Evolutionary conservation across 352 stramenopile species (phyloP), one percentile per base, ranked within the genome.

Genomic region (Phytophthora chlamydospora): DNA sequence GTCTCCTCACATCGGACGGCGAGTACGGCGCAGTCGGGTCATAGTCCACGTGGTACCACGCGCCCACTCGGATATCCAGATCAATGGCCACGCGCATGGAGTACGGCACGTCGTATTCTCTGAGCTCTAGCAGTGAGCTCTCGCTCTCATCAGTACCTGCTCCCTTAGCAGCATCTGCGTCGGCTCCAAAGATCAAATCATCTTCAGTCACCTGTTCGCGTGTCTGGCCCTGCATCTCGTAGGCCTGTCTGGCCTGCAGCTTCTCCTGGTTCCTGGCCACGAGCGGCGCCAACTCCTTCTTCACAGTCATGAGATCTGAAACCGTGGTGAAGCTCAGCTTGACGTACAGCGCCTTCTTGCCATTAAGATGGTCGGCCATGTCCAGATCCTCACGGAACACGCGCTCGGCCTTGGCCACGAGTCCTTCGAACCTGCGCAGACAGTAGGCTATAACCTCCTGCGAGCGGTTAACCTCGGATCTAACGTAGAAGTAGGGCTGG

Each of bases 61-160:
- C 91, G 27, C 98, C 97, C 3, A 98, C 94, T 34, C 97, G 91
- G 64, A 99, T 93, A 53, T 98, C 83, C 3, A 98, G 64, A 68
- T 99, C 97, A 71, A 99, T 99, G 33, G 93, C 94, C 1, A 97
- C 91, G 19, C 97, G 84, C 75, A 98, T 97, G 4, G 96, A 31
- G 69, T 99, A 99, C 8, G 97, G 96, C 12, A 99, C 97, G 71
- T 99, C 98, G 75, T 99, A 99, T 74, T 99, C 97, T 29, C 97
- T 82, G 29, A 99, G 79, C 47, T 99, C 97, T 6, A 96, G 62
- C 19, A 98, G 61, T 4, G 74, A 73, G 35, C 83, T 87, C 24
- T 97, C 73, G 40, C 68, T 85, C 35, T 93, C 83, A 50, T 89
- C 76, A 8, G 83, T 76, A 0, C 27, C 24, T n/a, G 43, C 19